Evolutionary conservation across 768 basidiomycete genomes (phyloP).

Genomic region (Lactifluus echinatus): DNA sequence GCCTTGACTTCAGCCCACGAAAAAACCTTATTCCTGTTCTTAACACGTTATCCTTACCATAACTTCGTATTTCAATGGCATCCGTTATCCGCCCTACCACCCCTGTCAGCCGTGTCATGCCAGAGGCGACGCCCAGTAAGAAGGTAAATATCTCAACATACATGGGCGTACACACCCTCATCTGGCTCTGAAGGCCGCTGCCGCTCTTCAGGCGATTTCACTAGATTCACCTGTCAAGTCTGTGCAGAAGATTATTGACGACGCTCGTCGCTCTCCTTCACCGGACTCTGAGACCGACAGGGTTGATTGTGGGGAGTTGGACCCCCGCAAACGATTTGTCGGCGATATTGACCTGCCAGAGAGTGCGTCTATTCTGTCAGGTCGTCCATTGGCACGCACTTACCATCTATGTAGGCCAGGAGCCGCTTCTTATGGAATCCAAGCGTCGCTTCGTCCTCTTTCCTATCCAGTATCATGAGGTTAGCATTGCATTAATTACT

Average conservation of each 20-base stretch:
- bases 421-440: conserved; percentile 73
- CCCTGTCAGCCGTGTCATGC: conserved; percentile 20
- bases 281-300: conserved; percentile 18
- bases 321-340: conserved; percentile 34
- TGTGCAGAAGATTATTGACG: conserved; percentile 21
- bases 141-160: conserved; percentile 21
- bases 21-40: not conserved
- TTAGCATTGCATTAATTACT: conserved; percentile 27
- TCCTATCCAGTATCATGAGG: conserved; percentile 89
- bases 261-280: conserved; percentile 19
- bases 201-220: conserved; percentile 26
- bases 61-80: conserved; percentile 16
- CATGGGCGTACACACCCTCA: not conserved
- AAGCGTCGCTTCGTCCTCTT: conserved; percentile 83
- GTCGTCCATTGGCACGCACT: not conserved
- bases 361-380: conserved; percentile 22
- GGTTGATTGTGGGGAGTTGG: conserved; percentile 1
- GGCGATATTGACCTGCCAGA: conserved; percentile 49
- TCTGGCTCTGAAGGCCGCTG: conserved; percentile 24
- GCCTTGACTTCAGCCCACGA: not conserved
- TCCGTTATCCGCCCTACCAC: conserved; percentile 19
- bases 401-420: conserved; percentile 40
- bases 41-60: too few relatives aligned
- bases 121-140: conserved; percentile 32
- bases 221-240: conserved; percentile 27